Conservation (phyloP, 805 yeast genomes). For the Wickerhamomyces canadensis region DNA sequence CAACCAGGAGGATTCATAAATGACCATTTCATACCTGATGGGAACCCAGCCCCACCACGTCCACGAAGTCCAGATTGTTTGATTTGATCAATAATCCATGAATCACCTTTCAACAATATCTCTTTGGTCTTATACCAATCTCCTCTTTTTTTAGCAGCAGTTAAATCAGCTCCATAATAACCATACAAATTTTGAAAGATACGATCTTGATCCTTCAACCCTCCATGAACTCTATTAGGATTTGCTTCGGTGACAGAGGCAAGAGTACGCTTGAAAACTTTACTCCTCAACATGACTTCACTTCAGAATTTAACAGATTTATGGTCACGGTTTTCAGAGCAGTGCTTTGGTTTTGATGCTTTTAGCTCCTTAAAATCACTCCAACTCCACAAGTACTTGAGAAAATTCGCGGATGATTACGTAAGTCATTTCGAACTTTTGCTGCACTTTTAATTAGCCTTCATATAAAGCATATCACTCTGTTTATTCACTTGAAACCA, state of each 20-base stretch:
- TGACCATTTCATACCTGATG: slow-evolving; percentile 87
- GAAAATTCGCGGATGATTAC: background rate
- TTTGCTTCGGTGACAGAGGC: slow-evolving; percentile 44
- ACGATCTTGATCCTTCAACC: slow-evolving; percentile 76
- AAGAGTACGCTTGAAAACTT: slow-evolving; percentile 11
- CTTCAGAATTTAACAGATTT: too few species aligned
- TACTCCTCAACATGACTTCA: slow-evolving; percentile 6
- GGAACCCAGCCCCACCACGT: slow-evolving; percentile 93
- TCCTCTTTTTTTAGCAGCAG: slow-evolving; percentile 72
- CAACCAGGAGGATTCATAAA: slow-evolving; percentile 95
- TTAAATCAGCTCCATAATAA: slow-evolving; percentile 68
- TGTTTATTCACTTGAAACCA: too few species aligned
- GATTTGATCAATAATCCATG: slow-evolving; percentile 86
- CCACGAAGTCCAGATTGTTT: slow-evolving; percentile 83
- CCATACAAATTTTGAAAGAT: slow-evolving; percentile 82
- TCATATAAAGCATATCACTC: too few species aligned
- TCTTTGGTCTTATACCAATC: slow-evolving; percentile 93
- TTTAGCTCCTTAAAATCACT: background rate
- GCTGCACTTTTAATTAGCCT: too few species aligned
- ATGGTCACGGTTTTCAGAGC: background rate
- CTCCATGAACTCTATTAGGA: slow-evolving; percentile 60
- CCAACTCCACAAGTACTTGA: background rate
- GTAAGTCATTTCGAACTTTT: too few species aligned
- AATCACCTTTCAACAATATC: slow-evolving; percentile 74
- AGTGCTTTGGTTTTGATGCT: too few species aligned